Percentiles rank a stretch among this genome's conserved stretches.
Conservation (phyloP, 2,329 filamentous ascomycete genomes). For the Beauveria pseudobassiana region DNA sequence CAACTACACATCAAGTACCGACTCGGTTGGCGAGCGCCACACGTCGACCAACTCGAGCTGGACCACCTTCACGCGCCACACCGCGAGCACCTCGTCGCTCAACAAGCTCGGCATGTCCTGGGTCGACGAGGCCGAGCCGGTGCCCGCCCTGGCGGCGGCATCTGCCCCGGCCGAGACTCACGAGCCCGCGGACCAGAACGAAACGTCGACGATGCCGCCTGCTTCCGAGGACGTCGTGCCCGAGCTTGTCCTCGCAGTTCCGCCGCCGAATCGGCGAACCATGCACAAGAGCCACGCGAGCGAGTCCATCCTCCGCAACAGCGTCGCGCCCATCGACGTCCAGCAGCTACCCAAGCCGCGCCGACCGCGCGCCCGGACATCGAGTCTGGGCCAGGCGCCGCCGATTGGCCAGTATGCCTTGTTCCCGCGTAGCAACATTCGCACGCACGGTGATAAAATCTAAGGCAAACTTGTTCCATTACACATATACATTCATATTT, state of each 20-base stretch:
- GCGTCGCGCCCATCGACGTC: slow-evolving; percentile 22
- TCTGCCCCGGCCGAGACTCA: neutral
- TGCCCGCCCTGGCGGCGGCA: slow-evolving; percentile 14
- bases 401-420: slow-evolving; percentile 41
- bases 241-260: slow-evolving; percentile 26
- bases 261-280: slow-evolving; percentile 16
- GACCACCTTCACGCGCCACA: slow-evolving; percentile 47
- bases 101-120: slow-evolving; percentile 27
- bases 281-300: slow-evolving; percentile 31
- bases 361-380: slow-evolving; percentile 37
- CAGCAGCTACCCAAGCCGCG: slow-evolving; percentile 24
- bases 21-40: slow-evolving; percentile 42
- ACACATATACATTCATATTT: neutral
- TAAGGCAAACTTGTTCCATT: neutral
- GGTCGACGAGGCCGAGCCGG: slow-evolving; percentile 25
- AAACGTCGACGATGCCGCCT: slow-evolving; percentile 18
- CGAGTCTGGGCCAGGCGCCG: slow-evolving; percentile 36
- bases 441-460: slow-evolving; percentile 15
- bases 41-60: slow-evolving; percentile 46
- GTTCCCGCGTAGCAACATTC: slow-evolving; percentile 32
- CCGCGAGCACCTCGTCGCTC: slow-evolving; percentile 41
- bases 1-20: slow-evolving; percentile 35
- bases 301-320: slow-evolving; percentile 27
- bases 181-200: slow-evolving; percentile 12
- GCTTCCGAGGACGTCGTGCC: slow-evolving; percentile 25